Evolutionary conservation across 2,329 filamentous ascomycete species (phyloP).

Genomic region (Calonectria ilicicola): DNA sequence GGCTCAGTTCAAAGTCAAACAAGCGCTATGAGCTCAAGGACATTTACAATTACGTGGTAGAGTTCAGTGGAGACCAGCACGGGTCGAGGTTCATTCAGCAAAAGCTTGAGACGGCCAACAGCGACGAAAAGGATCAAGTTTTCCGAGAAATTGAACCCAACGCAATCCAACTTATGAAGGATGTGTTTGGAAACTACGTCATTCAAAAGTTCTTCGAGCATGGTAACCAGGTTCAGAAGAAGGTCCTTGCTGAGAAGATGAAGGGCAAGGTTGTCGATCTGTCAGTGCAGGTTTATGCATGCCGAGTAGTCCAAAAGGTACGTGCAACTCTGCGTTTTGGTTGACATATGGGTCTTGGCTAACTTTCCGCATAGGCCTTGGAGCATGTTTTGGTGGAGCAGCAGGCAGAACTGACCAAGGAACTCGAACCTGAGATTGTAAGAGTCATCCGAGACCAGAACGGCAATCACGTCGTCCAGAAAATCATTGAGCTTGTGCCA

Average conservation of each 20-base stretch:
- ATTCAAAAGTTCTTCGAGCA: slow-evolving; percentile 98
- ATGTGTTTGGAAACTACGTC: slow-evolving; percentile 98
- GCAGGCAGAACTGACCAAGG: slow-evolving; percentile 84
- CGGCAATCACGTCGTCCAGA: slow-evolving; percentile 97
- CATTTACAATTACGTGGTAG: slow-evolving; percentile 88
- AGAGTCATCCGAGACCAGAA: slow-evolving; percentile 88
- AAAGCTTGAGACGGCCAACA: slow-evolving; percentile 92
- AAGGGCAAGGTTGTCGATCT: slow-evolving; percentile 83
- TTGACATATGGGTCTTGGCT: slow-evolving; percentile 35
- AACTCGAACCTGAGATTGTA: slow-evolving; percentile 82
- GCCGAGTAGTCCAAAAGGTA: slow-evolving; percentile 95
- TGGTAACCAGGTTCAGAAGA: slow-evolving; percentile 94
- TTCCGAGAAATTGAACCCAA: slow-evolving; percentile 91
- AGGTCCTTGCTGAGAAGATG: slow-evolving; percentile 86
- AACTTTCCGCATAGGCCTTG: slow-evolving; percentile 71
- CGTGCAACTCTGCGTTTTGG: slow-evolving; percentile 26
- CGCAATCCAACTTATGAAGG: slow-evolving; percentile 89
- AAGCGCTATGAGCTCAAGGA: slow-evolving; percentile 87
- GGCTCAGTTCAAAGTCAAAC: slow-evolving; percentile 77
- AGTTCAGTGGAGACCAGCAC: slow-evolving; percentile 96
- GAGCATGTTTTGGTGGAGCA: slow-evolving; percentile 94
- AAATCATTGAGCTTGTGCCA: slow-evolving; percentile 86
- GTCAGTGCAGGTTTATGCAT: slow-evolving; percentile 91
- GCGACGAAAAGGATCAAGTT: slow-evolving; percentile 92
- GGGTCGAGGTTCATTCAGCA: slow-evolving; percentile 96